Evolutionary conservation across 2,329 filamentous ascomycete species (phyloP), one percentile per base, ranked within the genome.

Genomic region (Colletotrichum gigasporum): DNA sequence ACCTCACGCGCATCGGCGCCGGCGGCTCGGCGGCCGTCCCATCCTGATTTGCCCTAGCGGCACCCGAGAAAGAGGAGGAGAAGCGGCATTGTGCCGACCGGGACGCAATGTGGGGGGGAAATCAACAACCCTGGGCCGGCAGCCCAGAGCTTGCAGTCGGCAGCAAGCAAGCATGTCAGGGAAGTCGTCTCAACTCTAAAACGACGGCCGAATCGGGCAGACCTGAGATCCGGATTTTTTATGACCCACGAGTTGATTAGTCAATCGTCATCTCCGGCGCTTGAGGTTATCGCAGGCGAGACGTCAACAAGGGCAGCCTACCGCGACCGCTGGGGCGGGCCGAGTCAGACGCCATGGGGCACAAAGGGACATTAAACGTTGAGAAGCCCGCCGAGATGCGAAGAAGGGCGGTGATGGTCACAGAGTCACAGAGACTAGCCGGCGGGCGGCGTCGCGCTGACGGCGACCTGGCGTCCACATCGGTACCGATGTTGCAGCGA

Each of bases 11-110:
- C 32, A 58, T 7, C 35, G 16, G 42, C 42, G 44, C 58, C 58
- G 44, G 42, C 35, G 47, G 61, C 47, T 48, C 41, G 41, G 54
- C 47, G 18, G 42, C 41, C 53, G 14, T 47, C 53, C 16, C 5
- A 37, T 45, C 26, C 18, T 42, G 20, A n/a, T 14, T 14, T 14
- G 34, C 34, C 12, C n/a, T 37, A 37, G 34, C 34, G 34, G 35
- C 35, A 39, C 35, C 12, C 35, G 18, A 18, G 12, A 16, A 14
- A 39, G n/a, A 18, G 9, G 14, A 8, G 9, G 35, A 39, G n/a
- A n/a, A n/a, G n/a, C 35, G 35, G 35, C 35, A 16, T 9, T 8
- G n/a, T 7, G n/a, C n/a, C 34, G 10, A n/a, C 14, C n/a, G n/a
- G 34, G 12, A 9, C 35, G 12, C 18, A 16, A 39, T 39, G 35